Percentiles rank a stretch among this genome's conserved stretches.
These are phyloP conservation scores for Zalerion maritima DNA, from an alignment of 495 filamentous ascomycete species.

Conservation along the genomic window DNA sequence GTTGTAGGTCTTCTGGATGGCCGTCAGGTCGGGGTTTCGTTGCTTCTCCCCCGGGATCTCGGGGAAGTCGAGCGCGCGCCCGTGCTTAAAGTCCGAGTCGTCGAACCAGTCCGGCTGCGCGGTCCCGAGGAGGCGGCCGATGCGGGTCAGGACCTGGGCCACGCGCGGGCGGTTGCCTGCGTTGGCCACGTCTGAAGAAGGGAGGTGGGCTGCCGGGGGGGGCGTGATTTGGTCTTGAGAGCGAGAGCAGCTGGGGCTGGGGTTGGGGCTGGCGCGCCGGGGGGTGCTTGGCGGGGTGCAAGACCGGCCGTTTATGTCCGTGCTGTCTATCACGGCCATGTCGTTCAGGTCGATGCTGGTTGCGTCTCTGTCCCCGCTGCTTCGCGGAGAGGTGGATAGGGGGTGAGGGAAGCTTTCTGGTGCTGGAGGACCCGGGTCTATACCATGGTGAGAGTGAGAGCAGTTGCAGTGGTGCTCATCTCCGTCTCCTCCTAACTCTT, in stretches of 20 bases:
- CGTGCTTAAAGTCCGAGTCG: conserved; percentile 29
- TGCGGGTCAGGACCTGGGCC: conserved; percentile 17
- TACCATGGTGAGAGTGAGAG: conserved; percentile 11
- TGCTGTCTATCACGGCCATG: background rate
- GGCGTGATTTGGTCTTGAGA: too few species aligned
- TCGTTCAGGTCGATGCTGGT: background rate
- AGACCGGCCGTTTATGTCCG: background rate
- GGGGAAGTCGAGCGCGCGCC: conserved; percentile 30
- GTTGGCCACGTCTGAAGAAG: conserved; percentile 8
- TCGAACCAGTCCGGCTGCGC: conserved; percentile 27
- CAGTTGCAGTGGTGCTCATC: conserved; percentile 12
- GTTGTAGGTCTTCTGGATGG: conserved; percentile 27
- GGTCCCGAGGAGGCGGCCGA: conserved; percentile 24
- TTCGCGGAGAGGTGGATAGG: conserved; percentile 1
- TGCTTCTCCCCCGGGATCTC: conserved; percentile 34
- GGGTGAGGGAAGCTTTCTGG: background rate
- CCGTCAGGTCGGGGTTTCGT: conserved; percentile 23
- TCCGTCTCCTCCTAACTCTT: conserved; percentile 2
- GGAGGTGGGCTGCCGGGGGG: background rate
- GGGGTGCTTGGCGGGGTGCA: conserved; percentile 3
- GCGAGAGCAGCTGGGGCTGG: too few species aligned
- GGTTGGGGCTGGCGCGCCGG: background rate
- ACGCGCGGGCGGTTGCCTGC: conserved; percentile 25
- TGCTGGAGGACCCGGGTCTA: conserved; percentile 1
- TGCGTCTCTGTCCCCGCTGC: background rate